Evolutionary conservation across 2,329 filamentous ascomycete genomes (phyloP), one percentile per base, ranked within the genome.

Genomic region (Calonectria montana): DNA sequence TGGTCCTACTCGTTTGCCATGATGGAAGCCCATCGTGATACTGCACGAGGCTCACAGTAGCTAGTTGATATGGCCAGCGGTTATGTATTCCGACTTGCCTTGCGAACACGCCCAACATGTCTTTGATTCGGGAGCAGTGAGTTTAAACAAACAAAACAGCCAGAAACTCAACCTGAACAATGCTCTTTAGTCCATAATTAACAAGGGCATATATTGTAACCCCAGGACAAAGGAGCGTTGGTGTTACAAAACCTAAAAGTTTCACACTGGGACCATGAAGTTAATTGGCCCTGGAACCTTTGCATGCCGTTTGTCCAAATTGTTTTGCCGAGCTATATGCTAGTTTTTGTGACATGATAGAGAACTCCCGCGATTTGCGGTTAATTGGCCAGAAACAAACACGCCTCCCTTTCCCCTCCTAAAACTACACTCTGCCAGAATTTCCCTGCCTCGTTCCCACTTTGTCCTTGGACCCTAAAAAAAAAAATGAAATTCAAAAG

Each of bases 241-340:
- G 35, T 27, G 37, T 29, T 16, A 45, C 37, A 45, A 45, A 41
- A 12, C 27, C 37, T n/a, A 4, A 57, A 47, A 8, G 16, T 10
- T 23, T 12, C 8, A 50, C 29, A 25, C 6, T 12, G 10, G 10
- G 31, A 35, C 31, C 31, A 35, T 35, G 10, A 35, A 35, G 31
- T 10, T 13, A 29, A 61, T 27, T 62, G 62, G 41, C 43, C 59
- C 35, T 50, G 12, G 64, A 43, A 55, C 63, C 50, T 68, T 35
- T 25, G 62, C 63, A 70, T 69, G 64, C 35, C 67, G 71, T 68
- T 70, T 67, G 67, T 45, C 37, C 59, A 65, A 70, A 39, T 25
- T 71, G 29, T 53, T 67, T 65, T 47, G 43, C 37, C 64, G 31
- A 31, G 55, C 50, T 57, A 64, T 62, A 48, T 67, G 43, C 21